Evolutionary conservation across 805 yeast species (phyloP).

Genomic region (Candida easanensis): DNA sequence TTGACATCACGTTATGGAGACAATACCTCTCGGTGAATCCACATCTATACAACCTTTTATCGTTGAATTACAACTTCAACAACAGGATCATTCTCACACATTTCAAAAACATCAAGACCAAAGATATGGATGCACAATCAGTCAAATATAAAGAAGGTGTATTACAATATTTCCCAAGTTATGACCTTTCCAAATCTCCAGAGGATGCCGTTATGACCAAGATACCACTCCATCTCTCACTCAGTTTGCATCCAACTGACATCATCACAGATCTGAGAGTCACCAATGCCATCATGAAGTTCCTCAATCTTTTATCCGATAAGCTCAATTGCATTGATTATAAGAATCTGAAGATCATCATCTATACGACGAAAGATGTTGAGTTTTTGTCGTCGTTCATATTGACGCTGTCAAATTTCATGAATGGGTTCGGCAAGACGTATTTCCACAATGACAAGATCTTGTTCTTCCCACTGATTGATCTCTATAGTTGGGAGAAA

Average conservation of each 20-base stretch:
- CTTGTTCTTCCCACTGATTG: constrained; percentile 55
- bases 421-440: constrained; percentile 39
- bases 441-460: constrained; percentile 41
- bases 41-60: constrained; percentile 17
- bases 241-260: constrained; percentile 20
- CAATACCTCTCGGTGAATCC: constrained; percentile 13
- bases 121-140: constrained; percentile 13
- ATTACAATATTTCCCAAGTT: constrained; percentile 29
- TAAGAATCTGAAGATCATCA: constrained; percentile 38
- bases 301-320: constrained; percentile 32
- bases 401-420: constrained; percentile 37
- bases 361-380: constrained; percentile 36
- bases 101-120: constrained; percentile 22
- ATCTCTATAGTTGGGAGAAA: constrained; percentile 53
- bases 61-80: constrained; percentile 20
- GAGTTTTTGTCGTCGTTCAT: constrained; percentile 41
- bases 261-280: constrained; percentile 26
- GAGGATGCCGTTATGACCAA: constrained; percentile 32
- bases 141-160: constrained; percentile 22
- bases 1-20: constrained; percentile 25
- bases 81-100: constrained; percentile 21
- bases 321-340: constrained; percentile 36
- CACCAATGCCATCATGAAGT: constrained; percentile 25
- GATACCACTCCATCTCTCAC: constrained; percentile 30
- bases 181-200: constrained; percentile 26